Conservation (phyloP, 2,329 filamentous ascomycete species). For the Fusarium dimerum region DNA sequence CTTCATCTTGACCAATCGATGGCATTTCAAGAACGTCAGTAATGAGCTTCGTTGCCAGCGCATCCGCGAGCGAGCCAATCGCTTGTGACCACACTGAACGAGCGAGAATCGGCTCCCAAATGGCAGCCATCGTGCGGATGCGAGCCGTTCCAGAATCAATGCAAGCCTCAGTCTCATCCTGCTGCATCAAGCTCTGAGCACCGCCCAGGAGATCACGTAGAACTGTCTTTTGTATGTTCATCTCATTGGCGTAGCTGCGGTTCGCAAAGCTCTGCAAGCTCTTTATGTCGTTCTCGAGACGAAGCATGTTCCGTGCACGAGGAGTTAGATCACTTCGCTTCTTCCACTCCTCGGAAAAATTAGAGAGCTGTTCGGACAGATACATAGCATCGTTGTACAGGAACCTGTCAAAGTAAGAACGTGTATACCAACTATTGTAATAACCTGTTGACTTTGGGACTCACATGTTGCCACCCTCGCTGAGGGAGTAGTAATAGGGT, state of each 20-base stretch:
- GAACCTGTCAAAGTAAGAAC: slow-evolving; percentile 45
- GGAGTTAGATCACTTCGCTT: slow-evolving; percentile 51
- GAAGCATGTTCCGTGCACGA: slow-evolving; percentile 55
- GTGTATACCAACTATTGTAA: not conserved
- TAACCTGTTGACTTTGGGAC: slow-evolving; percentile 18
- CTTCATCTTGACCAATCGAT: slow-evolving; percentile 64
- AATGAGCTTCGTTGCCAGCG: slow-evolving; percentile 60
- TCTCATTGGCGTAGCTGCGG: slow-evolving; percentile 62
- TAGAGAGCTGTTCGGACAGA: slow-evolving; percentile 56
- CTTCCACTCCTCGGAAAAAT: slow-evolving; percentile 54
- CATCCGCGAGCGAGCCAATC: slow-evolving; percentile 60
- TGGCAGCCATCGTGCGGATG: slow-evolving; percentile 53
- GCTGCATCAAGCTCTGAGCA: slow-evolving; percentile 60
- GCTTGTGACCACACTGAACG: slow-evolving; percentile 65
- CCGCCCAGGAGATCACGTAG: slow-evolving; percentile 63
- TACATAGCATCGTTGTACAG: slow-evolving; percentile 69
- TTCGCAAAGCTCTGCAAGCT: slow-evolving; percentile 61
- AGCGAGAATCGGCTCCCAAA: slow-evolving; percentile 60
- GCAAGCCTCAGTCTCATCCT: slow-evolving; percentile 53
- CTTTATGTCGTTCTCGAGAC: slow-evolving; percentile 61
- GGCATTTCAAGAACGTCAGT: slow-evolving; percentile 62
- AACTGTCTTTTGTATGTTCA: slow-evolving; percentile 61
- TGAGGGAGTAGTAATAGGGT: slow-evolving; percentile 69
- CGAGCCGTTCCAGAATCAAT: slow-evolving; percentile 55
- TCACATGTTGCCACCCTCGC: slow-evolving; percentile 65